Base-by-base conservation (phyloP, 2,329 filamentous ascomycete genomes). In the Chrysoporthe deuterocubensis region DNA sequence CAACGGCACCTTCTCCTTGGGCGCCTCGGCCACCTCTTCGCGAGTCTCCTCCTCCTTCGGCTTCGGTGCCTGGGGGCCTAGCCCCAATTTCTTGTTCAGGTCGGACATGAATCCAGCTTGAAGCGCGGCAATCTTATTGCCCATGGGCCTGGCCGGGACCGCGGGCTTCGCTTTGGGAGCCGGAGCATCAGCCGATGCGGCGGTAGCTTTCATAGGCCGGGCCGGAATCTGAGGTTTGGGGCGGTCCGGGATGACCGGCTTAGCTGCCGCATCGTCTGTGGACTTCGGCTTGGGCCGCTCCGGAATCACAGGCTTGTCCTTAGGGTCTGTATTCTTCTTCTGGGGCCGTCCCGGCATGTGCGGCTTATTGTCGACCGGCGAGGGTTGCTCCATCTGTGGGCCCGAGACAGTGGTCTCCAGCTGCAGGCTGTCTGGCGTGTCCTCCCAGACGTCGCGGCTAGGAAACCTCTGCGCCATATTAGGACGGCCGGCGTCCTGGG, bases 101-200 rank as follows among this genome's bases (percentile, higher is more conserved):
- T 98, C 95, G 57, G 90, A 94, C 85, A 99, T 89, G 78, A 99
- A 98, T 3, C 92, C 93, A 48, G 92, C 92, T 79, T 97, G 94
- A 43, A 99, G 82, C 34, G 93, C 92, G 18, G 94, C 93, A 76
- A 99, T 96, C 82, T 98, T 98, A 74, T 89, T 88, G 11, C 92
- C 92, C 56, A 86, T 85, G 2, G 94, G 92, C 58, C 93, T 89
- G 16, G 90, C 87, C 13, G 96, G 94, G 2, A 98, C 87, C 0
- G 89, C 87, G 4, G 96, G 94, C 77, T 97, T 98, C n/a, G 87
- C 79, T 76, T 94, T 96, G 14, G 84, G 77, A 18, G 81, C 77
- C 1, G 81, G 76, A 59, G 83, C 80, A 3, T 81, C 76, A 32
- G 82, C 80, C 68, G 82, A 78, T 40, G 79, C 78, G 11, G 78